phyloP scores from a whole-genome alignment of 2,329 filamentous ascomycete species.

The Trichophyton schoenleinii region DNA sequence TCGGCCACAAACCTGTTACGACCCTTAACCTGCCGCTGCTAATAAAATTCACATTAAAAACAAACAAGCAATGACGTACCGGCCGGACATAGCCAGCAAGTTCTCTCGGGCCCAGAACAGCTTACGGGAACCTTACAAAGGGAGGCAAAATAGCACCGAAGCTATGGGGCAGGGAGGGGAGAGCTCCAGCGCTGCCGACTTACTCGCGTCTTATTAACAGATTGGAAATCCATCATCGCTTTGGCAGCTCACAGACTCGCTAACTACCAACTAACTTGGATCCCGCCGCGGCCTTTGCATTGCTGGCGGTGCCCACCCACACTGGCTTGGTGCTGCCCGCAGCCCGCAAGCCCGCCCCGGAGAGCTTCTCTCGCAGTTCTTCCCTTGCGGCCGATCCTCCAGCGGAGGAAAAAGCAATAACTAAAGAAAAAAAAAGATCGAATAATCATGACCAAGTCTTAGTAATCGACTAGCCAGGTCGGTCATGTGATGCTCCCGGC shows the following conservation, averaged over 20 bases:
- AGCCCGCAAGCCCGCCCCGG: no score
- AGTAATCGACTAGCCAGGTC: not conserved
- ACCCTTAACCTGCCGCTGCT: no score
- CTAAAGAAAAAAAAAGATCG: not conserved
- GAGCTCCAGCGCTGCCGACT: not conserved
- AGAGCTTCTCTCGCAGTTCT: no score
- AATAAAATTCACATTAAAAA: no score
- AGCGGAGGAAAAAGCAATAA: not conserved
- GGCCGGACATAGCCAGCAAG: not conserved
- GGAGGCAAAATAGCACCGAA: not conserved
- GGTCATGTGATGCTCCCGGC: not conserved
- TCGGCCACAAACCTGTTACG: not conserved
- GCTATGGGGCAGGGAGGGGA: no score
- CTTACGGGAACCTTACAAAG: constrained; percentile 1
- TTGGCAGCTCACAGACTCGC: not conserved
- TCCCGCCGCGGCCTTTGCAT: no score
- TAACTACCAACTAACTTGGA: no score
- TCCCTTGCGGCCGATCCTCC: not conserved
- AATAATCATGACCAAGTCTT: not conserved
- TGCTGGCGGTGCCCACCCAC: not conserved
- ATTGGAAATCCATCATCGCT: not conserved
- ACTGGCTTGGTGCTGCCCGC: not conserved
- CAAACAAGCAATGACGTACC: no score
- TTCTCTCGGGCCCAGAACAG: not conserved
- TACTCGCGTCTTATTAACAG: not conserved